Base-by-base conservation (phyloP, 345 rosid species). In the Cardamine chenopodiifolia region DNA sequence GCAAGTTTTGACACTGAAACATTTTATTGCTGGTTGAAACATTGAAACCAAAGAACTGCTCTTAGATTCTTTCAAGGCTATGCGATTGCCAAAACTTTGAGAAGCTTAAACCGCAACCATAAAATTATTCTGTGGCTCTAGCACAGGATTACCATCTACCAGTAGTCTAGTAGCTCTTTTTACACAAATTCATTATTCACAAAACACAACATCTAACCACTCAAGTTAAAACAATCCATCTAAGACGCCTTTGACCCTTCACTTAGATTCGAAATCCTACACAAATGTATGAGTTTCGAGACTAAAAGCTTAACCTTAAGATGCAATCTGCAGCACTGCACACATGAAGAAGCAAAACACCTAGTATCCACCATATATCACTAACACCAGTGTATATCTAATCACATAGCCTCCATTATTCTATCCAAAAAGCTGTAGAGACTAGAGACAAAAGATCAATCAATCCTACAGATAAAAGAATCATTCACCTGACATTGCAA, bases 401-500 rank as follows among this genome's bases (percentile, higher is more conserved):
- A 64, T 55, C 71, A 66, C 64, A 15, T 34, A 0, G 39, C 45
- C 37, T 31, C 13, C 18, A 45, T 31, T 8, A 29, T 26, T 15
- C 12, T n/a, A 42, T n/a, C n/a, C n/a, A n/a, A n/a, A n/a, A 72
- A 72, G 26, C 0, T 54, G 10, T 12, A 12, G 14, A 26, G 10
- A 26, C 29, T 10, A 74, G 39, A 73, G 49, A 58, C 34, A 75
- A 66, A 57, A 48, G 29, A 20, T 3, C n/a, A 74, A 17, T 1
- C 26, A 57, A 18, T 2, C 2, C 50, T n/a, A 28, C 0, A 37
- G 26, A 28, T 58, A 35, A 76, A 76, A 14, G n/a, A 54, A 55
- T 47, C 28, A 53, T 32, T 28, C 13, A 95, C 99, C 99, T 92
- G 99, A 67, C 99, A 92, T 83, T 95, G 99, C 85, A 95, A 78